Percentiles rank a stretch among this genome's conserved stretches.
Evolutionary conservation across 2,329 filamentous ascomycete species (phyloP).

Genomic region (Scedosporium apiospermum): DNA sequence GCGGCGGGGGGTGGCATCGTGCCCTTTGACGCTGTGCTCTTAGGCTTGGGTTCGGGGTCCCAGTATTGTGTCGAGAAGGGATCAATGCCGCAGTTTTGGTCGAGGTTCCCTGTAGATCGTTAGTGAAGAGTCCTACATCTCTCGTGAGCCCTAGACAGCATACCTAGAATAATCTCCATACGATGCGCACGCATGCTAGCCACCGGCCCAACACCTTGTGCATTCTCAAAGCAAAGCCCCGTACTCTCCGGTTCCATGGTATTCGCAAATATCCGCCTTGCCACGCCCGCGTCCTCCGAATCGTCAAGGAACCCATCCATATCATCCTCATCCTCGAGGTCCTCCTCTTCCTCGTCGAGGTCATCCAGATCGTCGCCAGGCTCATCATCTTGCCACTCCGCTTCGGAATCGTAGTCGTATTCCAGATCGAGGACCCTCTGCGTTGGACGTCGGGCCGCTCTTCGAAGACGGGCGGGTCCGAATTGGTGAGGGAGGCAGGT

Average conservation of each 20-base stretch:
- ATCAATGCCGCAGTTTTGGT: constrained; percentile 55
- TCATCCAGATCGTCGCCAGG: constrained; percentile 59
- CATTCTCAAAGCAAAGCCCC: constrained; percentile 76
- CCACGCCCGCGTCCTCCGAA: constrained; percentile 57
- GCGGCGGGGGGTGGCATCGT: constrained; percentile 24
- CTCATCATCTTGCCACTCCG: constrained; percentile 72
- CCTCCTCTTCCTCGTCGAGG: constrained; percentile 60
- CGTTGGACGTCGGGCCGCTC: constrained; percentile 44
- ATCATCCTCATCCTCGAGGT: constrained; percentile 66
- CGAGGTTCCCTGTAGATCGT: constrained; percentile 29
- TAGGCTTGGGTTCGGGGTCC: constrained; percentile 34
- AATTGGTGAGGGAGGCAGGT: constrained; percentile 46
- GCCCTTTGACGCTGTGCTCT: constrained; percentile 13
- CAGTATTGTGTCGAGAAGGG: constrained; percentile 81
- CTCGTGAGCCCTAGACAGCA: constrained; percentile 21
- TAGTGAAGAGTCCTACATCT: not conserved
- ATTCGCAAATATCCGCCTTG: constrained; percentile 50
- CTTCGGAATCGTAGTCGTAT: constrained; percentile 82
- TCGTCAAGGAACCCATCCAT: constrained; percentile 88
- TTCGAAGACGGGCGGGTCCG: constrained; percentile 34
- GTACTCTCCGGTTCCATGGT: constrained; percentile 68
- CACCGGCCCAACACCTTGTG: constrained; percentile 32
- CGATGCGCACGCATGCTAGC: constrained; percentile 49
- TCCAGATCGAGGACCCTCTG: constrained; percentile 51
- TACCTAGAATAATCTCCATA: constrained; percentile 68